Evolutionary conservation across 345 rosid genomes (phyloP).

Genomic region (Excoecaria agallocha): DNA sequence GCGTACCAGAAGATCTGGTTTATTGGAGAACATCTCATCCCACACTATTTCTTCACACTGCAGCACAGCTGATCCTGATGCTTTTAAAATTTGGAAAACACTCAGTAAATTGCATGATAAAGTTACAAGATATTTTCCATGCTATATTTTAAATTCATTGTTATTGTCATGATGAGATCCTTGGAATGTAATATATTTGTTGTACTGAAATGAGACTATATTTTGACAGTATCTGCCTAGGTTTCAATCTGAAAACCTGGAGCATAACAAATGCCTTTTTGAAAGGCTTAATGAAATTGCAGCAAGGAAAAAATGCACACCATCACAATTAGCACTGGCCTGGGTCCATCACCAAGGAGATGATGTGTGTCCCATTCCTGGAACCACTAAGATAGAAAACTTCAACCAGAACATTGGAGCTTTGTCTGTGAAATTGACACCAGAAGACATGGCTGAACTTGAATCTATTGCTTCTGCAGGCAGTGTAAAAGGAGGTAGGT

Average conservation of each 20-base stretch:
- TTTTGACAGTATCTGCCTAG: slow-evolving; percentile 45
- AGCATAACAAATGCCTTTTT: slow-evolving; percentile 40
- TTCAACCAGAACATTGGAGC: slow-evolving; percentile 56
- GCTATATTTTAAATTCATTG: neutral
- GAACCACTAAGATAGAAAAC: slow-evolving; percentile 60
- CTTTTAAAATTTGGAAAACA: too few relatives aligned
- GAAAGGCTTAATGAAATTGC: slow-evolving; percentile 49
- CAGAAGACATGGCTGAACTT: slow-evolving; percentile 54
- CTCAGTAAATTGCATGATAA: neutral
- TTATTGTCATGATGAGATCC: neutral
- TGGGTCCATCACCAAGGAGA: slow-evolving; percentile 70
- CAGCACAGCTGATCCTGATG: too few relatives aligned
- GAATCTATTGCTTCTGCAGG: slow-evolving; percentile 43
- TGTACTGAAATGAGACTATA: neutral
- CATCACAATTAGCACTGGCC: slow-evolving; percentile 69
- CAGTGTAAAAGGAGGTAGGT: slow-evolving; percentile 48
- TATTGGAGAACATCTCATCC: neutral
- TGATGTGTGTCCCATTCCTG: slow-evolving; percentile 66
- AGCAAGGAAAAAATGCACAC: slow-evolving; percentile 47
- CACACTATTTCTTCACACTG: neutral
- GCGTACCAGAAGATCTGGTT: neutral
- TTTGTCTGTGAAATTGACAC: slow-evolving; percentile 51
- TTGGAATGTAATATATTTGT: neutral
- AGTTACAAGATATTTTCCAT: neutral
- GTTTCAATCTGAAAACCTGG: slow-evolving; percentile 59